Evolutionary conservation across 768 basidiomycete species (phyloP), one percentile per base, ranked within the genome.

Genomic region (Solioccasus polychromus): DNA sequence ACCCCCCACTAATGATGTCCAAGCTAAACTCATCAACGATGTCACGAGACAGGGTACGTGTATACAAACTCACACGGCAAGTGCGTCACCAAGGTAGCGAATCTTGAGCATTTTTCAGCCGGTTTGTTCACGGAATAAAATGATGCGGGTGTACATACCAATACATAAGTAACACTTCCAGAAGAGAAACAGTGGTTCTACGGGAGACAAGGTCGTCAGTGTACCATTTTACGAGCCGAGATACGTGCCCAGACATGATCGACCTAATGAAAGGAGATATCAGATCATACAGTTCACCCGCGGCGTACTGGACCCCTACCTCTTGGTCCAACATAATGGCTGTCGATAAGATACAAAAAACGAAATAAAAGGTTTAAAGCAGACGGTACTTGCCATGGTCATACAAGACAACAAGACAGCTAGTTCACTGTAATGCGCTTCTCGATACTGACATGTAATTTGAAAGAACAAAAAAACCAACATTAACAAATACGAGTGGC

Each of bases 41-140:
- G 35, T 37, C 8, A 5, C 9, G 19, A 14, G n/a, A 2, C 5
- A 35, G 23, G 40, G 5, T 8, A 4, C 2, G 26, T 22, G 3
- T 5, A 8, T 19, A 26, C n/a, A 17, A 14, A 39, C 59, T 50
- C 23, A 60, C 59, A 59, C 50, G 20, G 40, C 44, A 19, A 61
- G 19, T 3, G 30, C 44, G 24, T 61, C 44, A n/a, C 58, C 59
- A 2, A 61, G 39, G 14, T 58, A 60, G 9, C 59, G 59, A 15
- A 60, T 59, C 58, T 61, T 20, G n/a, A 12, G 18, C n/a, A 34
- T 24, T 25, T 5, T 12, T 9, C 20, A 15, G 1, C 24, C 15
- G 5, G 3, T 19, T 23, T n/a, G n/a, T n/a, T n/a, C n/a, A n/a
- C n/a, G n/a, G n/a, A 17, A 3, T 15, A 25, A 17, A 8, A 17